Evolutionary conservation across 1,284 basidiomycete genomes (phyloP), one percentile per base, ranked within the genome.

Genomic region (Lentinula novae-zelandiae): DNA sequence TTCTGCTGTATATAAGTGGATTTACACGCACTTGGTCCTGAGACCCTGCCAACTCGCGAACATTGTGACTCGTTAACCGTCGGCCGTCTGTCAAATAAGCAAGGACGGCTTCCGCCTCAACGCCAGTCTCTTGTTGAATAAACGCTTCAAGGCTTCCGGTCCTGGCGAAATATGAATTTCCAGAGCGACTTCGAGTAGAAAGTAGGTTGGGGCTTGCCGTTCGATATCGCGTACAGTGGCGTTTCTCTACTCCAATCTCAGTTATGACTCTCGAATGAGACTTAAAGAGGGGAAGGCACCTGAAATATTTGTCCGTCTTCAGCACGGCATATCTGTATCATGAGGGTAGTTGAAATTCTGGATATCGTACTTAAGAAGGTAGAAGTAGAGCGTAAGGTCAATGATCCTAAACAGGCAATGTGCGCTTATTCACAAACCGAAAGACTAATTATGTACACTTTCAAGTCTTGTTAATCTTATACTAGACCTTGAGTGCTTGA

Each of bases 31-130:
- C 90, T 78, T 91, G 87, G 72, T 89, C 88, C 66, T 85, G 82
- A 33, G 82, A 77, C 53, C 87, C 86, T 42, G 84, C 87, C 44
- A 92, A 73, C 67, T 92, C 90, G 42, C 87, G 81, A 55, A 91
- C 70, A 68, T 90, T 92, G 62, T 82, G 81, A 58, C 78, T 85
- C 38, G 81, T 83, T 42, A 92, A 72, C 55, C 90, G 80, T 39
- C 82, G 78, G 3, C 90, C 90, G 69, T 92, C 89, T 3, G 90
- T 83, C 34, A 92, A 79, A 71, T 90, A 92, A 5, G 88, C 88
- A 53, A 92, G 75, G n/a, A 87, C 78, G 22, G 82, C 82, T 55
- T 86, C 84, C 63, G 82, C 79, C 48, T 85, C 83, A 3, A 90
- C 75, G 12, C 84, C 85, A 57, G 82, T 86, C 68, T 90, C 84